Evolutionary conservation across 2,329 filamentous ascomycete species (phyloP).

Genomic region (Cercospora beticola): DNA sequence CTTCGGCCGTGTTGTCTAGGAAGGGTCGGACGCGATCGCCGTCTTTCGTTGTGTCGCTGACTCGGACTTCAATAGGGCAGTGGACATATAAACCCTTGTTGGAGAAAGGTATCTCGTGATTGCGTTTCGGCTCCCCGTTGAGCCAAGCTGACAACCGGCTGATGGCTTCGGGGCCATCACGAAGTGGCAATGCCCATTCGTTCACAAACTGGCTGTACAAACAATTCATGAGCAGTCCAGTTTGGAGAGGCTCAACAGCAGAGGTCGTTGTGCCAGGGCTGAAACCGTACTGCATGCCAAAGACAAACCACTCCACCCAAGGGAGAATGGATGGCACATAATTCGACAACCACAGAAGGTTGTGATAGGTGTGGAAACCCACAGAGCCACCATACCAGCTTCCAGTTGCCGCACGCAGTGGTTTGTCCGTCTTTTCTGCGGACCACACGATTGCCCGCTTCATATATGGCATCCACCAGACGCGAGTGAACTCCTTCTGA

Average conservation of each 20-base stretch:
- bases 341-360: constrained; percentile 77
- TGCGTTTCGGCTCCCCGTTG: constrained; percentile 65
- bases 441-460: constrained; percentile 85
- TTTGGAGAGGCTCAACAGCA: constrained; percentile 76
- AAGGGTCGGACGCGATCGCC: constrained; percentile 56
- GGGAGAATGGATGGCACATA: constrained; percentile 77
- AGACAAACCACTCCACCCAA: constrained; percentile 93
- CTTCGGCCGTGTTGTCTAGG: constrained; percentile 68
- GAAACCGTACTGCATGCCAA: constrained; percentile 97
- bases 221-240: constrained; percentile 91
- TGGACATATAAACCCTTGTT: constrained; percentile 79
- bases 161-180: constrained; percentile 83
- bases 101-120: constrained; percentile 74
- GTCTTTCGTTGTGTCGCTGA: constrained; percentile 64
- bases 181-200: constrained; percentile 90
- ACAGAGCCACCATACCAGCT: constrained; percentile 80
- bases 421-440: constrained; percentile 72
- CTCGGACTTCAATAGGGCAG: constrained; percentile 87
- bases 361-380: constrained; percentile 89
- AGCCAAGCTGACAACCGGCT: constrained; percentile 83
- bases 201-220: constrained; percentile 98
- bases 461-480: constrained; percentile 98
- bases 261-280: constrained; percentile 63
- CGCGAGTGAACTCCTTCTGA: constrained; percentile 80
- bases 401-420: constrained; percentile 57